phyloP scores from a whole-genome alignment of 148 eudicot species.

The Vaccinium macrocarpon region DNA sequence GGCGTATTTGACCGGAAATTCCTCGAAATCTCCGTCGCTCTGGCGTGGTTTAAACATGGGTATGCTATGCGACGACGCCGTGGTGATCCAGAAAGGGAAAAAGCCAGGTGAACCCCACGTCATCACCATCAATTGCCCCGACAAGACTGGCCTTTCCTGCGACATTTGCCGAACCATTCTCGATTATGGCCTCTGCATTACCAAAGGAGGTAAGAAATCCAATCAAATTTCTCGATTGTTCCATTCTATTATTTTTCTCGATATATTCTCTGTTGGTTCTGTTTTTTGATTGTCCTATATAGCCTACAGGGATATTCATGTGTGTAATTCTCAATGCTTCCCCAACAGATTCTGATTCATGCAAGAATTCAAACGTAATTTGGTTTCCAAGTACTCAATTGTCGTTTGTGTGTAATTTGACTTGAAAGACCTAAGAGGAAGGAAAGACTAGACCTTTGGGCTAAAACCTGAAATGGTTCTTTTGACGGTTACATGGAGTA shows the following conservation, averaged over 20 bases:
- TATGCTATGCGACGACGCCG: constrained; percentile 60
- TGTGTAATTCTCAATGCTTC: not conserved
- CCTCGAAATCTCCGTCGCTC: not conserved
- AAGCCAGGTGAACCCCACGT: constrained; percentile 50
- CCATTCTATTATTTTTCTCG: not conserved
- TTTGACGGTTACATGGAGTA: not conserved
- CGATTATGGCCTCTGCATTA: constrained; percentile 64
- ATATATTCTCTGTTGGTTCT: not conserved
- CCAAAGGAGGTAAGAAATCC: constrained; percentile 52
- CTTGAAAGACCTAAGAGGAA: not conserved
- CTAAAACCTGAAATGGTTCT: not conserved
- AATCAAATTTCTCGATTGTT: not conserved
- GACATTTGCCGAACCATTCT: constrained; percentile 70
- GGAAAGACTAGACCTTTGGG: not conserved
- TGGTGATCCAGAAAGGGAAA: constrained; percentile 52
- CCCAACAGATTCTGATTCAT: not conserved
- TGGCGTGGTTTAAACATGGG: constrained; percentile 32
- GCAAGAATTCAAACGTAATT: not conserved
- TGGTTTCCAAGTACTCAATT: not conserved
- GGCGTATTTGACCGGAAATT: not conserved
- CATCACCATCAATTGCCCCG: constrained; percentile 75
- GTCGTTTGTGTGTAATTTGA: not conserved
- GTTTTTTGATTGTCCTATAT: not conserved
- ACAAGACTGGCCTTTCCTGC: constrained; percentile 69
- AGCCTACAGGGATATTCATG: not conserved